Base-by-base conservation (phyloP, 768 basidiomycete species). In the Boletus patriciae region DNA sequence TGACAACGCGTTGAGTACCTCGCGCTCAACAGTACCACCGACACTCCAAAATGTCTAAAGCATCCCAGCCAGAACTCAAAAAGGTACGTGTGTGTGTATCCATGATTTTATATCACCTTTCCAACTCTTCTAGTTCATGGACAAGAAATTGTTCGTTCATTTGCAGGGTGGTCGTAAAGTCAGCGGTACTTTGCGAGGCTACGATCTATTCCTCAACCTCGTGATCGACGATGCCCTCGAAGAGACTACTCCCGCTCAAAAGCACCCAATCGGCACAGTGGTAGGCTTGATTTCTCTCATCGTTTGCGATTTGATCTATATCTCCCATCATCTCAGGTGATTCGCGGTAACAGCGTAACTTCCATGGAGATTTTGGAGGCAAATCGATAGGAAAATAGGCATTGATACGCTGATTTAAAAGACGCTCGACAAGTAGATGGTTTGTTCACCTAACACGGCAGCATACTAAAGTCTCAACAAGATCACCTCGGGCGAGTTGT, bases 161-260 rank as follows among this genome's bases (percentile, higher is more conserved):
- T 79, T 99, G 8, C 94, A 97, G 70, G 93, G 91, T 46, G 94
- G 94, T 53, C 88, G 96, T 68, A 93, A 92, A 83, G 92, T 99
- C 67, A 94, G 92, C 77, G 97, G 97, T 52, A 87, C 86, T 15
- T 77, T 99, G 49, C 88, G 97, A 60, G 97, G 97, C 50, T 99
- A 97, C 74, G 97, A 99, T 79, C 88, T 99, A 62, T 99, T 99
- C 80, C 78, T 99, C 71, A 99, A 99, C 74, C 82, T 99, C 38
- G 97, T 98, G 62, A 86, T 99, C 72, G 97, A 98, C 73, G 92
- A 98, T 68, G 92, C 93, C 11, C 72, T 88, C 65, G 97, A 99
- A 74, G 97, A 98, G 78, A 85, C 87, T 0, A 86, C 84, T 6
- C 88, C 91, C 15, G 94, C 89, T 6, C 89, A 94, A 76, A 94